Conservation (phyloP, 768 basidiomycete species). For the Nevesoporus exiguus region DNA sequence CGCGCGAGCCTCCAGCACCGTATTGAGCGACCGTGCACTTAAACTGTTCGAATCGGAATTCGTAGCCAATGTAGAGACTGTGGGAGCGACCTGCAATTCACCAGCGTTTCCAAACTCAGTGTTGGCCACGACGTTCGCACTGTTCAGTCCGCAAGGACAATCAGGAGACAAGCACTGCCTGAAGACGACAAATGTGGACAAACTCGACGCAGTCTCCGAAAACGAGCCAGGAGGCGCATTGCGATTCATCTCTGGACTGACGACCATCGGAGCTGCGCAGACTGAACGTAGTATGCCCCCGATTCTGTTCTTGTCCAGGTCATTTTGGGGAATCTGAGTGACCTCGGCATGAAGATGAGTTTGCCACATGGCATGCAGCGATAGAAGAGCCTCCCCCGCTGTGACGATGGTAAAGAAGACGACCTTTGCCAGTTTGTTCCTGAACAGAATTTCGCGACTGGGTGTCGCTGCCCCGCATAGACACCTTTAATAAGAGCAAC, state of each 20-base stretch:
- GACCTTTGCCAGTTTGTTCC: constrained; percentile 8
- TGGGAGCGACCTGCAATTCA: neutral
- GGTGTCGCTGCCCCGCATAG: neutral
- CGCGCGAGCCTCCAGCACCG: neutral
- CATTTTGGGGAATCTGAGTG: neutral
- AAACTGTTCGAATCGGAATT: neutral
- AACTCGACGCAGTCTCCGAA: neutral
- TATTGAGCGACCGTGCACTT: neutral
- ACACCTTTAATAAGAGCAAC: neutral
- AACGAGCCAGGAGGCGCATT: neutral
- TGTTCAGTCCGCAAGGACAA: constrained; percentile 14
- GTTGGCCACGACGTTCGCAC: neutral
- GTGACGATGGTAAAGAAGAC: constrained; percentile 4
- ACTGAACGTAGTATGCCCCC: neutral
- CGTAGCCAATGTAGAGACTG: no score
- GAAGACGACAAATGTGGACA: constrained; percentile 7
- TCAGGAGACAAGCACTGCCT: constrained; percentile 10
- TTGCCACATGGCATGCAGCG: constrained; percentile 12
- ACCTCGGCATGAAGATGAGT: constrained; percentile 11
- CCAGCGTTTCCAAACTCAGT: neutral
- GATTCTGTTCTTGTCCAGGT: neutral
- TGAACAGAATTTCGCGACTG: constrained; percentile 1
- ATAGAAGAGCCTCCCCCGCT: constrained; percentile 15
- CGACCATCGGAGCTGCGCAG: neutral
- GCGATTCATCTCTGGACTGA: neutral